Percentiles rank a stretch among this genome's conserved stretches.
These are phyloP conservation scores for Psophocarpus tetragonolobus DNA, from an alignment of 306 rosid genomes.

Conservation along the genomic window DNA sequence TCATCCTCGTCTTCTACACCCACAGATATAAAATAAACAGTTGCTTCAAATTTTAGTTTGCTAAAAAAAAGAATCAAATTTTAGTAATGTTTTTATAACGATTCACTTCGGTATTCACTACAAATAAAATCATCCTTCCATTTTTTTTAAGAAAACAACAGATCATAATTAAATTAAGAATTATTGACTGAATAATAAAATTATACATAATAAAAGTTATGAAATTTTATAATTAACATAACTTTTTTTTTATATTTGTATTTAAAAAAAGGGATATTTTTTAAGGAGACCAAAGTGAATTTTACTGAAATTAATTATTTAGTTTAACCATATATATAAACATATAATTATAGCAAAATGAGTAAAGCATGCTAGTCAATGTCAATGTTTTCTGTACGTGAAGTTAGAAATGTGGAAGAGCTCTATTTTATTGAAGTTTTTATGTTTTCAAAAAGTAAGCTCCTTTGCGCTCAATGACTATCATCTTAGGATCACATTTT, in stretches of 20 bases:
- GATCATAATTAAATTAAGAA: not conserved
- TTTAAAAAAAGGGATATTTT: not conserved
- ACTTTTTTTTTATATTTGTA: not conserved
- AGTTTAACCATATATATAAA: not conserved
- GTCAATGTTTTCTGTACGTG: not conserved
- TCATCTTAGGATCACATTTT: conserved; percentile 1
- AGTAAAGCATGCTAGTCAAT: not conserved
- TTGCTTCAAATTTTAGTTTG: not conserved
- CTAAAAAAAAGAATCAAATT: not conserved
- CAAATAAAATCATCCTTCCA: not conserved
- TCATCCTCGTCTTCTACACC: conserved; percentile 3
- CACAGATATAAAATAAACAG: not conserved
- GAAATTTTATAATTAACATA: not conserved
- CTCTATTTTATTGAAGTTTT: not conserved
- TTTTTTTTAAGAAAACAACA: not conserved
- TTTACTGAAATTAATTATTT: not conserved
- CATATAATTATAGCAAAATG: not conserved
- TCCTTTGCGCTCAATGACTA: not conserved
- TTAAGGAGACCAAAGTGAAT: not conserved
- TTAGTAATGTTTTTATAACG: not conserved
- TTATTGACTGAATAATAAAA: not conserved
- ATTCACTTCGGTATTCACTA: not conserved
- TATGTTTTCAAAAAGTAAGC: not conserved
- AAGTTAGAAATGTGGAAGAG: not conserved
- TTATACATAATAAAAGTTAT: not conserved